Evolutionary conservation across 2,329 filamentous ascomycete genomes (phyloP), one percentile per base, ranked within the genome.

Genomic region (Thermothelomyces thermophilus): DNA sequence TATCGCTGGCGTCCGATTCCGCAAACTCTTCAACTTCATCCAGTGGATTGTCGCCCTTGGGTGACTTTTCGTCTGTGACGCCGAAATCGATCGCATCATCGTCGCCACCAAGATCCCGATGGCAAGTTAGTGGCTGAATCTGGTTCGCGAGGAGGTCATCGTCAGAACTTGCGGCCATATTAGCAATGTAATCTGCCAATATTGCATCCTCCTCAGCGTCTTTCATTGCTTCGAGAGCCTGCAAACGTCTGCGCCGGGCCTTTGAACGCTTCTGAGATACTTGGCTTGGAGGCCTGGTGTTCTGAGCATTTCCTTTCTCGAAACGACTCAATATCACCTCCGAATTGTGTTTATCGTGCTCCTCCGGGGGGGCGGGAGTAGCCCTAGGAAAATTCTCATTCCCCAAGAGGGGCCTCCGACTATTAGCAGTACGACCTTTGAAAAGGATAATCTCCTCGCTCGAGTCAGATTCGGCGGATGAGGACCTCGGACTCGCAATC

Each of bases 391-490:
- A 20, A 14, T 11, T 1, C 14, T 34, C 26, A n/a, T 35, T 24
- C 11, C 26, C 45, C 17, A 16, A 30, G 30, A 34, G 9, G 14
- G 36, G 3, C 20, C 11, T 31, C 10, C 51, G 59, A 41, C 48
- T 48, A 33, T 47, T 47, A 3, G 28, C 35, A 19, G 47, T 54
- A 64, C 60, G 57, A 50, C 60, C 63, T 62, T 72, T 76, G 62
- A 87, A 88, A 0, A 87, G 60, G 41, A 90, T 81, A 5, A 88
- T 71, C 56, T 95, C 87, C 41, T 87, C 86, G 60, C 83, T 86
- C 0, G 84, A 87, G 55, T 80, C 74, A 0, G 58, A 62, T 5
- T 53, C 58, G 3, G 56, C 53, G 30, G 57, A 56, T 6, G 64
- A 58, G 2, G 58, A 52, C 11, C 48, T 55, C 28, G 41, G 56